Conservation (phyloP, 2,329 filamentous ascomycete species). For the Cercospora nicotianae region DNA sequence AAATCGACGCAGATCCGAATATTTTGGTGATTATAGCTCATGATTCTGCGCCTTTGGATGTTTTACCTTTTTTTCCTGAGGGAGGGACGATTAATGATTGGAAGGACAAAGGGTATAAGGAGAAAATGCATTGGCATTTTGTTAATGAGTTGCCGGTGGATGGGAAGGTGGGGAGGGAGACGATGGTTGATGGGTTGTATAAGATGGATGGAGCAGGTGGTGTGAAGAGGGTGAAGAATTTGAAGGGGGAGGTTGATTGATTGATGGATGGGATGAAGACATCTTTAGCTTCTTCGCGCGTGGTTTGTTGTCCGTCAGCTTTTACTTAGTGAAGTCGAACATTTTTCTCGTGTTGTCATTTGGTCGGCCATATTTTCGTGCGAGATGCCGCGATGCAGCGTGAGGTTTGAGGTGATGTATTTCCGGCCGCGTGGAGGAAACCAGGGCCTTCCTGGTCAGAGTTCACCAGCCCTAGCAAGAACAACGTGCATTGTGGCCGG, state of each 20-base stretch:
- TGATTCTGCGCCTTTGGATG: constrained; percentile 24
- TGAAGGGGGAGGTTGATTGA: constrained; percentile 18
- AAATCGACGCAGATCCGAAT: constrained; percentile 30
- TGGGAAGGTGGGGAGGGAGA: constrained; percentile 15
- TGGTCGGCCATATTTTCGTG: not conserved
- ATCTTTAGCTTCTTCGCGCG: not conserved
- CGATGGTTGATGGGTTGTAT: constrained; percentile 28
- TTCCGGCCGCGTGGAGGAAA: not conserved
- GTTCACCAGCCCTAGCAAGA: not conserved
- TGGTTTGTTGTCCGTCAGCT: not conserved
- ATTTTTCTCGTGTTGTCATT: not conserved
- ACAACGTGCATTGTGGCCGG: not conserved
- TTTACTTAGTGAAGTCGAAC: not conserved
- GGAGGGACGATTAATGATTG: constrained; percentile 29
- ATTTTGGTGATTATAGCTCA: constrained; percentile 30
- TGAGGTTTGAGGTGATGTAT: not conserved
- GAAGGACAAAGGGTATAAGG: constrained; percentile 26
- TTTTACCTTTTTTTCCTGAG: constrained; percentile 24
- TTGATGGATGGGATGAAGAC: not conserved
- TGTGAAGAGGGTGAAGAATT: constrained; percentile 20
- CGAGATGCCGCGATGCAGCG: not conserved
- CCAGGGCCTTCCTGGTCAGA: not conserved
- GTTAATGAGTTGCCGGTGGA: constrained; percentile 29
- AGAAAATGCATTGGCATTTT: constrained; percentile 30
- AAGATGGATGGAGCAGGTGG: constrained; percentile 8